A percentile compares a stretch with the other conserved stretches of the same genome.
These are phyloP conservation scores for Tulasnella sp. DNA, from an alignment of 768 basidiomycete species.

Conservation along the genomic window DNA sequence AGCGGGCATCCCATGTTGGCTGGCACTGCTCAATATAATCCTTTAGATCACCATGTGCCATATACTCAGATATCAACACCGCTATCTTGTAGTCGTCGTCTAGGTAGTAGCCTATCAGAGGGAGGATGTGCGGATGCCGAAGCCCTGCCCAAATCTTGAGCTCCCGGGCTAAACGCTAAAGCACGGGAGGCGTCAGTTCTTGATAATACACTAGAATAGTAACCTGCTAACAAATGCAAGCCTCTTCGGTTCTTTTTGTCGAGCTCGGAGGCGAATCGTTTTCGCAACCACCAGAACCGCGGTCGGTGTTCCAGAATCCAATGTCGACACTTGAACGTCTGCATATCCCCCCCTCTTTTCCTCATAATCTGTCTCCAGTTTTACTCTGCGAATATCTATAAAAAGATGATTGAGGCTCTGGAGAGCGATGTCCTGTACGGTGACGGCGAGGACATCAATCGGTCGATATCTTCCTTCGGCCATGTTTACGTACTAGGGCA, in stretches of 20 bases:
- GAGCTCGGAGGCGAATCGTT: not conserved
- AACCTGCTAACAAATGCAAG: not conserved
- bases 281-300: not conserved
- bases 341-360: not conserved
- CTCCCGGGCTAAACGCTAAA: not conserved
- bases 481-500: not conserved
- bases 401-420: not conserved
- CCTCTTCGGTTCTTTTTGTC: not conserved
- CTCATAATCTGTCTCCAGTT: not conserved
- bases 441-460: not conserved
- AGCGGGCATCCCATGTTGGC: not conserved
- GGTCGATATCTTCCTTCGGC: no score
- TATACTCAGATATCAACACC: not conserved
- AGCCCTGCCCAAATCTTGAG: constrained; percentile 17
- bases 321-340: not conserved
- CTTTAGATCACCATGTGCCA: not conserved
- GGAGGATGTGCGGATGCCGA: not conserved
- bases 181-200: not conserved
- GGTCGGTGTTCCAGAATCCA: not conserved
- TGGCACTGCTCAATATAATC: not conserved
- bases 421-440: not conserved
- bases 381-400: not conserved
- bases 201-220: not conserved
- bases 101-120: not conserved
- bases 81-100: not conserved